phyloP scores from a whole-genome alignment of 371 early-diverging fungal genomes.

The Lichtheimia ramosa region DNA sequence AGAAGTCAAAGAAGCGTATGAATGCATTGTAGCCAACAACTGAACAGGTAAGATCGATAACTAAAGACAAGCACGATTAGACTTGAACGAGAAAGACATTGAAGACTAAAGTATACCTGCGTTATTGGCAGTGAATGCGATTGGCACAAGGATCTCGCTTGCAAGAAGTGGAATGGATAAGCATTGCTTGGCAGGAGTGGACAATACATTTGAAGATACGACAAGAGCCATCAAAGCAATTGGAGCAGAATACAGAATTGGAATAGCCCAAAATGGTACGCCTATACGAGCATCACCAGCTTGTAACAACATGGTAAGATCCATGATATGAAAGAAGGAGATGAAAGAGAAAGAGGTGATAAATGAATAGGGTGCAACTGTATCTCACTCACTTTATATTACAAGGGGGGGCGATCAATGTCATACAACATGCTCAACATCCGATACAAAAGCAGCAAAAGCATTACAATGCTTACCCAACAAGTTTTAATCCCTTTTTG shows the following conservation, averaged over 20 bases:
- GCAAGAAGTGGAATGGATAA: slow-evolving; percentile 33
- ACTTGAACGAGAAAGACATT: neutral
- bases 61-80: slow-evolving; percentile 8
- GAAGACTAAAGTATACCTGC: slow-evolving; percentile 13
- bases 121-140: slow-evolving; percentile 22
- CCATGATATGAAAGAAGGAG: neutral
- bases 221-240: slow-evolving; percentile 13
- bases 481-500: too few species aligned
- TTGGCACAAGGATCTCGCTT: slow-evolving; percentile 24
- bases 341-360: neutral
- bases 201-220: slow-evolving; percentile 12
- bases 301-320: slow-evolving; percentile 1
- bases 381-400: neutral
- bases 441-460: neutral
- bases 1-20: slow-evolving; percentile 33
- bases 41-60: slow-evolving; percentile 20
- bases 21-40: slow-evolving; percentile 23
- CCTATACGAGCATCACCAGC: slow-evolving; percentile 14
- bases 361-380: neutral
- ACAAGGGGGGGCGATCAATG: too few species aligned
- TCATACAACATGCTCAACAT: neutral
- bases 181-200: slow-evolving; percentile 24
- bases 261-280: neutral
- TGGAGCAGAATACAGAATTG: slow-evolving; percentile 12
- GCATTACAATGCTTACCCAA: neutral